A percentile compares a stretch with the other conserved stretches of the same genome.
Evolutionary conservation across 2,329 filamentous ascomycete species (phyloP).

Genomic region (Zasmidium cellare): DNA sequence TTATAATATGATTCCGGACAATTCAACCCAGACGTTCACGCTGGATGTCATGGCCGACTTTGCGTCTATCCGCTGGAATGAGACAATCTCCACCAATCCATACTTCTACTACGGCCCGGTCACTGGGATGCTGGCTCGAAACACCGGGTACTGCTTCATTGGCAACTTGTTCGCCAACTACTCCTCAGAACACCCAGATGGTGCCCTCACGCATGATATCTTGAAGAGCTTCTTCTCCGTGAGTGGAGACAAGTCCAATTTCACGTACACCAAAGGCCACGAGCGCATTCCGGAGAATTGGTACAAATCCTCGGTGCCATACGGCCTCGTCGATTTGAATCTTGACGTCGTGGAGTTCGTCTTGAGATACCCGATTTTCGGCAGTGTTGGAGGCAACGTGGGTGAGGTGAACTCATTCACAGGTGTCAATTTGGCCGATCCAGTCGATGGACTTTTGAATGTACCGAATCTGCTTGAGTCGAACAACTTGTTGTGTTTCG

Average conservation of each 20-base stretch:
- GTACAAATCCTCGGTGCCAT: slow-evolving; percentile 20
- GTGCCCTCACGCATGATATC: slow-evolving; percentile 27
- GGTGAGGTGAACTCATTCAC: slow-evolving; percentile 28
- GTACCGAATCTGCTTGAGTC: slow-evolving; percentile 18
- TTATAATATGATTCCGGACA: slow-evolving; percentile 34
- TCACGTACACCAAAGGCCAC: slow-evolving; percentile 22
- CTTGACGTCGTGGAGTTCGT: slow-evolving; percentile 23
- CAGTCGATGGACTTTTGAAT: slow-evolving; percentile 46
- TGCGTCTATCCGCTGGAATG: slow-evolving; percentile 28
- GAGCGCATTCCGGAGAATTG: slow-evolving; percentile 25
- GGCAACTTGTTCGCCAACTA: slow-evolving; percentile 32
- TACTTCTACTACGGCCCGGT: slow-evolving; percentile 33
- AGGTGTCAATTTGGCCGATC: slow-evolving; percentile 28
- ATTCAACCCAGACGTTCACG: slow-evolving; percentile 25
- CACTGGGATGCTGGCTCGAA: slow-evolving; percentile 29
- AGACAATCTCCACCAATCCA: slow-evolving; percentile 28
- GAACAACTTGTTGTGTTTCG: slow-evolving; percentile 22
- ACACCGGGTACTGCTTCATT: slow-evolving; percentile 27
- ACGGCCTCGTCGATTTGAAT: slow-evolving; percentile 21
- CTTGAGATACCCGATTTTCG: slow-evolving; percentile 19
- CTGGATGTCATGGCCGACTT: slow-evolving; percentile 32
- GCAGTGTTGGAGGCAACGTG: slow-evolving; percentile 24
- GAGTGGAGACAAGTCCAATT: slow-evolving; percentile 18
- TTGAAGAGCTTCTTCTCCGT: slow-evolving; percentile 29
- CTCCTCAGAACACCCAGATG: slow-evolving; percentile 30